Evolutionary conservation across 192 early-diverging fungal species (phyloP), one percentile per base, ranked within the genome.

Genomic region (Podila verticillata): DNA sequence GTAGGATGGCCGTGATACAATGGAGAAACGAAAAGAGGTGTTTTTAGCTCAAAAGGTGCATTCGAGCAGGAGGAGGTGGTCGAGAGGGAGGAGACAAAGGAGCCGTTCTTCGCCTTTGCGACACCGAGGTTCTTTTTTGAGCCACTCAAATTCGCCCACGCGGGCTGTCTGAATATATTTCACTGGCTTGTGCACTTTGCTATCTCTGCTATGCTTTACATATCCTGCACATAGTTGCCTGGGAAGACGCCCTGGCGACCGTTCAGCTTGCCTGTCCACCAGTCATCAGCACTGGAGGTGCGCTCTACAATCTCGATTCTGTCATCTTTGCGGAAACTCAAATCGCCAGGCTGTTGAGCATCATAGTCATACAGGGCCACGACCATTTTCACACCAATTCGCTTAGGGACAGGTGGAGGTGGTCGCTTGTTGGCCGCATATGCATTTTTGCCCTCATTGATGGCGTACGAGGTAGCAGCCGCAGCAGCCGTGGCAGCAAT

Each of bases 261-360:
- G 62, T 89, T 84, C 28, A 91, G 68, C n/a, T 66, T 82, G 6
- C 94, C 94, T 4, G 91, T 95, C 94, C 94, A 95, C 94, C 94
- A 95, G 61, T 92, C 93, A 68, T 95, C 86, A 6, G 68, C 67
- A 62, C 85, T 84, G 17, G 70, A 65, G 1, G 91, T 90, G 56
- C 88, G 82, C 58, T 92, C 81, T 26, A 94, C 29, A 12, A 95
- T 66, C 79, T 94, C 89, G 59, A 95, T 93, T 6, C 72, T 66
- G 49, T 95, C 93, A 67, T 90, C 90, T 63, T 90, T 91, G 12
- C 74, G 72, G 83, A 95, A 95, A 19, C 83, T 80, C 65, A 95
- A 73, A 70, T 95, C 94, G 17, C 91, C 92, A 2, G 85, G 84
- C 48, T 90, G 87, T 70, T 93, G 91, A 2, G 93, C 93, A 13